Evolutionary conservation across 345 rosid genomes (phyloP), one percentile per base, ranked within the genome.

Genomic region (Euphorbia lathyris): DNA sequence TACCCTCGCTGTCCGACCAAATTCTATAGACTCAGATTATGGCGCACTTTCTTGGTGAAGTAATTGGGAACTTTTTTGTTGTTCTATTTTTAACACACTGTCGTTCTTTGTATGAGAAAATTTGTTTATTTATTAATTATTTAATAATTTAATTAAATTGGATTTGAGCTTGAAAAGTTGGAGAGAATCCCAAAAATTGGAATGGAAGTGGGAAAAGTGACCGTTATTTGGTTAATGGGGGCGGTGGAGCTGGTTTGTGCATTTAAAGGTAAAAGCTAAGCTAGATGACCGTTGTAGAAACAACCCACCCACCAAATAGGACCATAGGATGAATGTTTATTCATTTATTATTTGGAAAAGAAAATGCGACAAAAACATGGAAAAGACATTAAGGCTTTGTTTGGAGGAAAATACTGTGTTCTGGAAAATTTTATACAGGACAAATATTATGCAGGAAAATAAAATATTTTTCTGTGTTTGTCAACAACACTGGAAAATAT

Each of bases 1-100:
- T 93, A 45, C 97, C 98, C 30, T 86, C 94, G 13, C 85, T 87
- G 65, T 89, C 97, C 0, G 97, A 93, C 66, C 98, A 91, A 52
- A 81, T 90, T 47, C 82, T 90, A 19, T 92, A 78, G 78, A 38
- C 38, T 30, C 19, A 8, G 3, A 20, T 12, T 50, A 65, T 30
- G 29, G 40, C 59, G 58, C 51, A 58, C 59, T 63, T 67, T 56
- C 70, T 67, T 32, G 71, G 61, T 32, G 72, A 53, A 30, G 13
- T 20, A 30, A 1, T 42, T 23, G 14, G n/a, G 43, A 0, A 30
- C 0, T 19, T 5, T 22, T 52, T 40, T 9, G 12, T 14, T 2
- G 11, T 29, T 43, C 29, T 9, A 14, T 14, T 2, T 8, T 66
- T 22, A 30, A 3, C 50, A 52, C 57, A 53, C 62, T 14, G 23